These are phyloP conservation scores for Sporothrix brasiliensis DNA, from an alignment of 2,329 filamentous ascomycete species.

Conservation along the genomic window DNA sequence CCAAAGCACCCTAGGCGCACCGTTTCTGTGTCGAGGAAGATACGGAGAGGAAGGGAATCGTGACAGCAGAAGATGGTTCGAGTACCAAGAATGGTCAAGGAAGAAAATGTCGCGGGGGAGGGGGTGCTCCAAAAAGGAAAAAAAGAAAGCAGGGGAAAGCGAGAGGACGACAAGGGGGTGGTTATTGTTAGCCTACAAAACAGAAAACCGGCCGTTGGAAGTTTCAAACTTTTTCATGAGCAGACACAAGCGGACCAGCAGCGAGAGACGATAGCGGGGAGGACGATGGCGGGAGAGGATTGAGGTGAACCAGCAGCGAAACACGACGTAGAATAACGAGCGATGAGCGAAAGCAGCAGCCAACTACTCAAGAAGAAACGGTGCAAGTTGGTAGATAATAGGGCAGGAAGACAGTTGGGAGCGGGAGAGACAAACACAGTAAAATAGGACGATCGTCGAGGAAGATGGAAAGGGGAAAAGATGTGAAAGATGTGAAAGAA, in stretches of 20 bases:
- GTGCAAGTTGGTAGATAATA: not conserved
- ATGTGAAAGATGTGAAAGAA: not conserved
- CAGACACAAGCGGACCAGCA: constrained; percentile 20
- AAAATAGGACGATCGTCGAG: not conserved
- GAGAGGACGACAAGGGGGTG: constrained; percentile 21
- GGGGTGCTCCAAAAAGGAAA: constrained; percentile 9
- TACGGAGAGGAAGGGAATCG: not conserved
- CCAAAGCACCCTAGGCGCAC: not conserved
- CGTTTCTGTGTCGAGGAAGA: not conserved
- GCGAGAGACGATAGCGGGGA: not conserved
- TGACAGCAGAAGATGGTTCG: not conserved
- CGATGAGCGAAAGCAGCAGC: not conserved
- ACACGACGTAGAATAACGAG: constrained; percentile 7
- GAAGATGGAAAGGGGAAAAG: not conserved
- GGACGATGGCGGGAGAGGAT: not conserved
- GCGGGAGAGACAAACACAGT: not conserved
- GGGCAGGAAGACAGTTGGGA: not conserved
- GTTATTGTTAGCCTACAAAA: constrained; percentile 28
- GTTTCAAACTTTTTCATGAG: constrained; percentile 25
- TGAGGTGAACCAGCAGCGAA: constrained; percentile 24
- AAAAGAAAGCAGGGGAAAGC: constrained; percentile 10
- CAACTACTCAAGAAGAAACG: not conserved
- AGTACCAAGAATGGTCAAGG: constrained; percentile 3
- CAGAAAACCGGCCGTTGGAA: constrained; percentile 16
- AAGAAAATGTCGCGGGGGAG: constrained; percentile 29